Base-by-base conservation (phyloP, 1,284 basidiomycete genomes). In the Flammula alnicola region DNA sequence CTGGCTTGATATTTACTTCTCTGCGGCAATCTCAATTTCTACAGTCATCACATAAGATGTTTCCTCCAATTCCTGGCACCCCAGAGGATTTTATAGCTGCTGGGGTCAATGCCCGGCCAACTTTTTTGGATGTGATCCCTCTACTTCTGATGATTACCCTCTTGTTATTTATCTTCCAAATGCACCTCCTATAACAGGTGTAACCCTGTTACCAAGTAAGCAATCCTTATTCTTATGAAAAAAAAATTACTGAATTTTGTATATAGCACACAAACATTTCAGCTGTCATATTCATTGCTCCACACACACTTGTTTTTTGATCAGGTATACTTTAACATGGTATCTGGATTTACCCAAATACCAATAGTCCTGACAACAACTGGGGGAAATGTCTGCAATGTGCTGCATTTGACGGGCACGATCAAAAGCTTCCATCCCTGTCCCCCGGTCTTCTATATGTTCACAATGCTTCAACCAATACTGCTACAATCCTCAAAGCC, bases 71-170 rank as follows among this genome's bases (percentile, higher is more conserved):
- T 40, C 86, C 85, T n/a, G 60, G 65, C 2, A 73, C 68, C 11
- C 56, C 73, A 1, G 72, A 76, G 11, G 79, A 77, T 5, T 89
- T 89, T 60, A 62, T 88, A 40, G 68, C 72, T 10, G 78, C 77
- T 6, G 90, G 90, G 11, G 73, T 87, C 8, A 87, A 85, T 63
- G 74, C 75, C 31, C 78, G 88, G 14, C 80, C 88, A 5, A 85
- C 85, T 91, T 92, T 67, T 92, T 91, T 67, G 89, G 89, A 1
- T 91, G 88, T 61, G 68, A 84, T 59, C 81, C 83, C 9, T 64
- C 73, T 47, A 68, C 33, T 9, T 75, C 80, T 10, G 68, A 79
- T 1, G 78, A 80, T 50, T 84, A 72, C 53, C 84, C 84, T 0
- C 56, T 86, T 23, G 60, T 86, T 17, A 74, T 86, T 12, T 84